Percentiles rank a stretch among this genome's conserved stretches.
phyloP scores from a whole-genome alignment of 495 filamentous ascomycete genomes.

The Lindgomyces ingoldianus region DNA sequence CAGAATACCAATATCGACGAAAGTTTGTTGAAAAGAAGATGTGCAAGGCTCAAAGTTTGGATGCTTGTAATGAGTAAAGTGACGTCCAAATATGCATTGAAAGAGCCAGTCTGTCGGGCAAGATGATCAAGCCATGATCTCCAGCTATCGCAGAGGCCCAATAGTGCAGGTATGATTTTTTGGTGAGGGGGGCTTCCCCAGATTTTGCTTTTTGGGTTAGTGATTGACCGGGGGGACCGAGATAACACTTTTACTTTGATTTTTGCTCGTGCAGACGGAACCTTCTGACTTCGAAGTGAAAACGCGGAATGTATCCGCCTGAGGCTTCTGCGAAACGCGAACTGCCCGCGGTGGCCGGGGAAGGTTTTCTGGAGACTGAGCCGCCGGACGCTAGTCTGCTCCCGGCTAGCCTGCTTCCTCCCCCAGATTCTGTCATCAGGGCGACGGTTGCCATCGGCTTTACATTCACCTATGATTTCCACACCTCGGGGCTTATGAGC shows the following conservation, averaged over 20 bases:
- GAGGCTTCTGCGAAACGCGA: neutral
- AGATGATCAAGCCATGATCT: conserved; percentile 20
- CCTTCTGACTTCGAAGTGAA: too few relatives aligned
- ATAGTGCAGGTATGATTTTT: neutral
- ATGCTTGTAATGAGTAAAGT: too few relatives aligned
- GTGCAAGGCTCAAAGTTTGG: too few relatives aligned
- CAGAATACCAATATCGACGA: neutral
- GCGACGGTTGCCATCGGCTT: conserved; percentile 22
- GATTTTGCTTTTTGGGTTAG: conserved; percentile 2
- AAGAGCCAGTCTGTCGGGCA: conserved; percentile 16
- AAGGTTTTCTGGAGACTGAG: neutral
- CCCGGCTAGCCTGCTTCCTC: neutral
- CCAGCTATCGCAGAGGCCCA: neutral
- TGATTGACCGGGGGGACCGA: neutral
- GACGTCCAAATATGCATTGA: conserved; percentile 13
- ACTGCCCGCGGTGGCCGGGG: neutral
- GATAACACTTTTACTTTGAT: neutral
- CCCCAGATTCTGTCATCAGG: conserved; percentile 17
- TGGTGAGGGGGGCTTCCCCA: neutral
- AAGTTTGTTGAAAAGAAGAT: neutral
- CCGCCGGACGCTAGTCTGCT: neutral
- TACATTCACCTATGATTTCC: neutral
- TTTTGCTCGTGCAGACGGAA: neutral
- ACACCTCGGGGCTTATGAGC: conserved; percentile 16
- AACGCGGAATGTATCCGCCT: too few relatives aligned